Conservation (phyloP, 2,329 filamentous ascomycete genomes). For the Domatiomyces globalis region DNA sequence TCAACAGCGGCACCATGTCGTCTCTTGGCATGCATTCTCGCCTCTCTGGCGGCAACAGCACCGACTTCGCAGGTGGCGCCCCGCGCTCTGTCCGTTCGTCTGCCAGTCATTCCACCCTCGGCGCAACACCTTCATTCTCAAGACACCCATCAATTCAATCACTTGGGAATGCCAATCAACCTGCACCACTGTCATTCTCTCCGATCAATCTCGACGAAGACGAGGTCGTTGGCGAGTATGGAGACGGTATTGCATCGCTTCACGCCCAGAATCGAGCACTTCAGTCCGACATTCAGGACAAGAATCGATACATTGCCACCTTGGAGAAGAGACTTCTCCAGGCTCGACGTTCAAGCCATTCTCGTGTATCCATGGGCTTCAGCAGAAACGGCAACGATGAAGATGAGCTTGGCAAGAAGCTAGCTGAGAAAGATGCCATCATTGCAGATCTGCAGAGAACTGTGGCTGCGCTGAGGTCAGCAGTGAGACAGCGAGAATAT, state of each 20-base stretch:
- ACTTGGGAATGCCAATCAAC: constrained; percentile 21
- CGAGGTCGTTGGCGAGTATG: constrained; percentile 65
- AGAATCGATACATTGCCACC: constrained; percentile 90
- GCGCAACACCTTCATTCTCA: constrained; percentile 40
- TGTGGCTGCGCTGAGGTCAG: constrained; percentile 71
- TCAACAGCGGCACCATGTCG: constrained; percentile 67
- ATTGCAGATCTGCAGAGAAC: constrained; percentile 91
- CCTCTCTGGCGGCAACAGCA: constrained; percentile 34
- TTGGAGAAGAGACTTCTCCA: constrained; percentile 85
- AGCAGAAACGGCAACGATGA: constrained; percentile 59
- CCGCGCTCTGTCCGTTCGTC: constrained; percentile 52
- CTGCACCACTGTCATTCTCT: constrained; percentile 22
- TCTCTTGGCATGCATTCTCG: constrained; percentile 51
- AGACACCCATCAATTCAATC: constrained; percentile 56
- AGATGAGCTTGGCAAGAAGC: constrained; percentile 64
- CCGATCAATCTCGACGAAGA: constrained; percentile 39
- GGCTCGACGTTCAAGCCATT: constrained; percentile 77
- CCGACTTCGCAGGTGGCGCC: constrained; percentile 23
- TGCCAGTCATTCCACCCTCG: constrained; percentile 47
- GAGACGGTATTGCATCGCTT: constrained; percentile 70
- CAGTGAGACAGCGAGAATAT: constrained; percentile 70
- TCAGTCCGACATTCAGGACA: constrained; percentile 89
- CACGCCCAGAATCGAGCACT: constrained; percentile 79
- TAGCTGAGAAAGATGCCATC: constrained; percentile 89
- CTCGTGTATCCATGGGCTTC: constrained; percentile 65